Evolutionary conservation across 768 basidiomycete genomes (phyloP).

Genomic region (Leccinum arenicola): DNA sequence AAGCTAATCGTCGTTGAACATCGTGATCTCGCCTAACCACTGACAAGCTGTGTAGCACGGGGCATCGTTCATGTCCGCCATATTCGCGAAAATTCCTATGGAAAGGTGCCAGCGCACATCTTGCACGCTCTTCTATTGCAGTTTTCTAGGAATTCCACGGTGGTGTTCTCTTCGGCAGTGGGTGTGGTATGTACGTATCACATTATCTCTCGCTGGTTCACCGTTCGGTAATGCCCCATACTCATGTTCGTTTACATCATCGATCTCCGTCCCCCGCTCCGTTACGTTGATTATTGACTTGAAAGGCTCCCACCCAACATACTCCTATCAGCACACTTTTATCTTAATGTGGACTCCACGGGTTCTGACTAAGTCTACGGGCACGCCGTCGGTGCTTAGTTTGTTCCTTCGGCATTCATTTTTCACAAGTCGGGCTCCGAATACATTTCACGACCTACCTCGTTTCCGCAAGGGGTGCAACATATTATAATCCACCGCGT

Average conservation of each 20-base stretch:
- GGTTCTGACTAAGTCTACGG: constrained; percentile 23
- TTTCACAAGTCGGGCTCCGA: constrained; percentile 16
- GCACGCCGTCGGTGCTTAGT: constrained; percentile 7
- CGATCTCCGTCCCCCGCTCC: constrained; percentile 1
- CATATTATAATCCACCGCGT: constrained; percentile 7
- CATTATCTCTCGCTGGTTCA: constrained; percentile 6
- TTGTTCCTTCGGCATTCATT: constrained; percentile 12
- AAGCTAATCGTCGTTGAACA: constrained; percentile 4
- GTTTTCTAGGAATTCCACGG: constrained; percentile 16
- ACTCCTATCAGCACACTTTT: constrained; percentile 9
- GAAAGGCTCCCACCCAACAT: neutral
- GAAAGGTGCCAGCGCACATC: constrained; percentile 16
- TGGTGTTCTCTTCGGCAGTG: constrained; percentile 13
- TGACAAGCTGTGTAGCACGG: constrained; percentile 14
- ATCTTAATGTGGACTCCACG: constrained; percentile 11
- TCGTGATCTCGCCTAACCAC: constrained; percentile 27
- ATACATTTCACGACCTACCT: constrained; percentile 17
- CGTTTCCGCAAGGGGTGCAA: constrained; percentile 17
- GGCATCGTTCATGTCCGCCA: constrained; percentile 30
- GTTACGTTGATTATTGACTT: neutral
- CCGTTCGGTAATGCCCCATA: constrained; percentile 12
- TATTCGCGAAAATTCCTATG: constrained; percentile 21
- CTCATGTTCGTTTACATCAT: constrained; percentile 30
- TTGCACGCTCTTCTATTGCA: constrained; percentile 21
- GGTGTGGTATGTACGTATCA: constrained; percentile 4